Evolutionary conservation across 2,329 filamentous ascomycete species (phyloP), one percentile per base, ranked within the genome.

Genomic region (Penicillium sp.): DNA sequence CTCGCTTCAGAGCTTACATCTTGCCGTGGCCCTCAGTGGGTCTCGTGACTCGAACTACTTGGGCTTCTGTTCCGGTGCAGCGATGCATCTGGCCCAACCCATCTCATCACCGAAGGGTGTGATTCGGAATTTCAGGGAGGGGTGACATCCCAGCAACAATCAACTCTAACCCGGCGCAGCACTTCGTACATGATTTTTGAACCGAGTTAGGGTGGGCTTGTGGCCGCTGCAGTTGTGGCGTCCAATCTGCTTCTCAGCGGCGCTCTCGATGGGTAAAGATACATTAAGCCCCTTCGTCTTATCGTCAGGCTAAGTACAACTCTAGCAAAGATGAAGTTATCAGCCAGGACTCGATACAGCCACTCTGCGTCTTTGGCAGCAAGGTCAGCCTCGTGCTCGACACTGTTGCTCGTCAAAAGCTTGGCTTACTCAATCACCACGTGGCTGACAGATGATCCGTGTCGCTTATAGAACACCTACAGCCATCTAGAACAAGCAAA

Each of bases 321-420:
- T 18, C 33, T 37, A 8, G 9, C 3, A 4, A 20, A 37, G 33
- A 20, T 20, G 33, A 37, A 20, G 9, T 37, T 37, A 37, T 20
- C 15, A 12, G 23, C 3, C 33, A 9, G 7, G 6, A 20, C 8
- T 37, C 33, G 8, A 12, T 10, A 20, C n/a, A 6, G n/a, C n/a
- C 8, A 20, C 7, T 37, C 18, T 12, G 33, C 7, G 24, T 24
- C 38, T 33, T 13, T n/a, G 5, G 25, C 25, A 6, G 7, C 10
- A 23, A 1, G 25, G 28, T 2, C 6, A 20, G 28, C 42, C 25
- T 38, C 12, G 10, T 49, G 20, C 29, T 43, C 47, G 40, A 32
- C 45, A 47, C 18, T 38, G 15, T 49, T 54, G 42, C 43, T 52
- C 49, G 46, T 46, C 12, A 10, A 56, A 56, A 52, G 54, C 51